Evolutionary conservation across 768 basidiomycete species (phyloP).

Genomic region (Hericium alpestre): DNA sequence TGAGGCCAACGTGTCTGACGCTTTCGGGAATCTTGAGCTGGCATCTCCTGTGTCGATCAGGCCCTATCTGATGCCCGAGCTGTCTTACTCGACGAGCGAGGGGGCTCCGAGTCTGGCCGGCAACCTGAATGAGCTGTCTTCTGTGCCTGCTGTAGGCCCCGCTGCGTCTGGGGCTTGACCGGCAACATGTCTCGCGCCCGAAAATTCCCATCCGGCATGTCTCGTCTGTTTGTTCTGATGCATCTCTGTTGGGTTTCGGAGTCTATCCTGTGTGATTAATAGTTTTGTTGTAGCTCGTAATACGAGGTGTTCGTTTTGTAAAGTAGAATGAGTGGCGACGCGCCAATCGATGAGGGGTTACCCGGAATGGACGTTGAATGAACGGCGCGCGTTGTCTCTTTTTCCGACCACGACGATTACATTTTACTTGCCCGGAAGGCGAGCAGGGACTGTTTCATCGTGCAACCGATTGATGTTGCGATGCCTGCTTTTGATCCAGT

Average conservation of each 20-base stretch:
- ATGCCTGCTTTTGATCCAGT: constrained; percentile 82
- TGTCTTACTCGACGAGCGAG: not conserved
- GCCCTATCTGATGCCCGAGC: constrained; percentile 6
- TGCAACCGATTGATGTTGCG: not conserved
- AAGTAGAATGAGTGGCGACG: not conserved
- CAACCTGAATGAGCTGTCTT: not conserved
- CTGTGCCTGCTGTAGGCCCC: no score
- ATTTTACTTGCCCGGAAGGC: not conserved
- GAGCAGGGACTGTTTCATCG: not conserved
- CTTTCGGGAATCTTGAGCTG: constrained; percentile 6
- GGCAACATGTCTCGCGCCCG: no score
- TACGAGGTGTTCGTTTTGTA: not conserved
- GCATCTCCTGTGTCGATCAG: constrained; percentile 12
- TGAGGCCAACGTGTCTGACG: constrained; percentile 4
- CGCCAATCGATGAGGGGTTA: not conserved
- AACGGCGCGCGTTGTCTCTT: no score
- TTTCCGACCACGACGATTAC: no score
- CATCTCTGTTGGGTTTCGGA: not conserved
- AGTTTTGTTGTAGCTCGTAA: not conserved
- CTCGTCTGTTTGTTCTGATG: not conserved
- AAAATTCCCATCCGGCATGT: not conserved
- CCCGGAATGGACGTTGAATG: not conserved
- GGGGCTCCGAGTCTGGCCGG: not conserved
- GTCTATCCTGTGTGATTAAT: not conserved
- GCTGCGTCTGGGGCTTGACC: no score